A percentile compares a stretch with the other conserved stretches of the same genome.
Conservation (phyloP, 371 early-diverging fungal species). For the Lichtheimia ramosa region DNA sequence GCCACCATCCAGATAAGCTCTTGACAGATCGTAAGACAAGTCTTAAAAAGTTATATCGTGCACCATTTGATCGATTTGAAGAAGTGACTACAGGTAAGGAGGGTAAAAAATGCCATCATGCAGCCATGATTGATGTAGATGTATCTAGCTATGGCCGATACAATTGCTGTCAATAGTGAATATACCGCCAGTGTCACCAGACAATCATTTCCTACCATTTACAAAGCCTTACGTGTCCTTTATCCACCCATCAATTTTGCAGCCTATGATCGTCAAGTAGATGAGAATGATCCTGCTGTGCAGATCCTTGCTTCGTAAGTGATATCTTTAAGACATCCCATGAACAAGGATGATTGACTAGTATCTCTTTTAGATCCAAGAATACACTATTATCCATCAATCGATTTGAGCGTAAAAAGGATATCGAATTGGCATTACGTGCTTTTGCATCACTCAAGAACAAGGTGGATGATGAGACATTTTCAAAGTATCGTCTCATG, state of each 20-base stretch:
- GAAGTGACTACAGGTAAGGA: slow-evolving; percentile 77
- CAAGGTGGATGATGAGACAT: slow-evolving; percentile 24
- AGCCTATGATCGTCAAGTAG: slow-evolving; percentile 65
- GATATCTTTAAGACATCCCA: background rate
- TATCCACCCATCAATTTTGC: slow-evolving; percentile 85
- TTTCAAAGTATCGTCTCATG: slow-evolving; percentile 58
- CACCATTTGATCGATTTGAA: slow-evolving; percentile 83
- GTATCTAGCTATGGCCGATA: slow-evolving; percentile 59
- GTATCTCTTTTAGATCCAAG: slow-evolving; percentile 24
- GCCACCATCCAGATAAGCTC: slow-evolving; percentile 95
- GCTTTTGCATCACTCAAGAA: slow-evolving; percentile 64
- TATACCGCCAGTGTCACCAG: slow-evolving; percentile 85
- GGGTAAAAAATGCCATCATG: background rate
- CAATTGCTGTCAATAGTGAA: slow-evolving; percentile 86
- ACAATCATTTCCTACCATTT: slow-evolving; percentile 67
- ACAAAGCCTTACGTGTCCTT: slow-evolving; percentile 66
- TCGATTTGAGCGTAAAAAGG: slow-evolving; percentile 95
- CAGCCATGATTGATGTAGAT: background rate
- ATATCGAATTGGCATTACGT: slow-evolving; percentile 79
- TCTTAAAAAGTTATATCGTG: slow-evolving; percentile 76
- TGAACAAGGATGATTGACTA: background rate
- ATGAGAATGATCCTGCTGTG: slow-evolving; percentile 54
- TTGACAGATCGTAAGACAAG: slow-evolving; percentile 64
- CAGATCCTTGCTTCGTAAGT: slow-evolving; percentile 54
- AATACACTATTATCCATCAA: slow-evolving; percentile 77